phyloP scores from a whole-genome alignment of 2,329 filamentous ascomycete genomes.

The Cercospora nicotianae region DNA sequence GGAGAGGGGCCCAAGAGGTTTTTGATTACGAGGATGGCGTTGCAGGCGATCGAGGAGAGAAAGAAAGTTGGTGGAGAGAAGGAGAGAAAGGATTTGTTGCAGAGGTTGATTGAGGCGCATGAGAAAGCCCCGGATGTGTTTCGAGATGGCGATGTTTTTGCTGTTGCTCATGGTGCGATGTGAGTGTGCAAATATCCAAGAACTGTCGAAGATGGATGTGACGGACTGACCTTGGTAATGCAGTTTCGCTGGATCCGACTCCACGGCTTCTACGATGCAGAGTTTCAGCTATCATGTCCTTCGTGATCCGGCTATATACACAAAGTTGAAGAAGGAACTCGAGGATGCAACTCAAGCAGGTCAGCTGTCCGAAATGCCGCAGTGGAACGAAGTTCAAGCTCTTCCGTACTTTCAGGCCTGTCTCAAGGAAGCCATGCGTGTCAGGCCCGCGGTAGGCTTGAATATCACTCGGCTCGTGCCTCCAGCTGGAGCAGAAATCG shows the following conservation, averaged over 20 bases:
- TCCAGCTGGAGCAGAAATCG: conserved; percentile 53
- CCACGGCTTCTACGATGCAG: conserved; percentile 60
- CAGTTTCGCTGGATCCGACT: conserved; percentile 59
- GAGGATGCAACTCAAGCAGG: conserved; percentile 24
- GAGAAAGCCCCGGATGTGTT: conserved; percentile 53
- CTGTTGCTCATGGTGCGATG: conserved; percentile 59
- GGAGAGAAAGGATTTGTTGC: conserved; percentile 53
- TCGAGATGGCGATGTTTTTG: conserved; percentile 56
- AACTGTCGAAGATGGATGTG: background rate
- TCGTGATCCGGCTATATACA: conserved; percentile 47
- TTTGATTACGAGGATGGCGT: conserved; percentile 55
- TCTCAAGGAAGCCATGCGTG: conserved; percentile 57
- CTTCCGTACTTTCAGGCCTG: conserved; percentile 59
- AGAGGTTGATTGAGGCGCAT: conserved; percentile 55
- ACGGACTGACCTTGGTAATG: conserved; percentile 1
- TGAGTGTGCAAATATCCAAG: conserved; percentile 34
- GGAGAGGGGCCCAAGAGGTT: conserved; percentile 45
- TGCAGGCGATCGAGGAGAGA: conserved; percentile 50
- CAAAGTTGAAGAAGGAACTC: conserved; percentile 51
- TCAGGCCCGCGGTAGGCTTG: conserved; percentile 57
- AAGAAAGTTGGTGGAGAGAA: conserved; percentile 51
- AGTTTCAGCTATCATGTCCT: conserved; percentile 57
- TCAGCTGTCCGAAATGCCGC: conserved; percentile 31
- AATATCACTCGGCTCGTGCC: conserved; percentile 57
- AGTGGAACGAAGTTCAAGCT: conserved; percentile 46